Conservation (phyloP, 2,329 filamentous ascomycete species). For the Aureobasidium melanogenum region DNA sequence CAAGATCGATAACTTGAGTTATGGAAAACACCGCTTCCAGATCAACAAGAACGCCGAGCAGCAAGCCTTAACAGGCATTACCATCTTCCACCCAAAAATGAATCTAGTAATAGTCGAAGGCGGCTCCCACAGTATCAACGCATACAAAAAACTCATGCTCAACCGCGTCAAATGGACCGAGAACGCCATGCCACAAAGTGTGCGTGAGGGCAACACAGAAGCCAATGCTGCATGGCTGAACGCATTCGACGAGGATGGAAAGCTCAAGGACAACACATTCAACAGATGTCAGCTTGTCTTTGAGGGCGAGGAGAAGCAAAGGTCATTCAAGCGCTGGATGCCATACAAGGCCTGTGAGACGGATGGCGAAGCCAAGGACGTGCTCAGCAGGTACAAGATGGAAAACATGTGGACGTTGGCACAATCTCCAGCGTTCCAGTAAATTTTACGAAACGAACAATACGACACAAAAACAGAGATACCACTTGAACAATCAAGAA, state of each 20-base stretch:
- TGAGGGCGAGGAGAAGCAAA: constrained; percentile 76
- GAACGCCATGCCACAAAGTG: constrained; percentile 58
- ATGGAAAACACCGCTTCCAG: constrained; percentile 85
- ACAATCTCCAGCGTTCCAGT: constrained; percentile 36
- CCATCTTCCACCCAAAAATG: constrained; percentile 81
- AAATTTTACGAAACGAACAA: background rate
- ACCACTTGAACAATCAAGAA: no score
- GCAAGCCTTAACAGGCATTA: constrained; percentile 76
- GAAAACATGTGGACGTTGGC: constrained; percentile 92
- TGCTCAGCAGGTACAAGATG: constrained; percentile 72
- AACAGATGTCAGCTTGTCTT: constrained; percentile 83
- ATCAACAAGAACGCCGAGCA: constrained; percentile 90
- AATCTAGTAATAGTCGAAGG: constrained; percentile 89
- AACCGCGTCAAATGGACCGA: constrained; percentile 94
- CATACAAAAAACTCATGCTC: constrained; percentile 88
- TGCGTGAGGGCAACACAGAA: constrained; percentile 49
- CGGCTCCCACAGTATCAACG: constrained; percentile 69
- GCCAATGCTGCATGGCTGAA: constrained; percentile 64
- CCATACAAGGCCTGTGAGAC: constrained; percentile 79
- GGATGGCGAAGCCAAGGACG: constrained; percentile 77
- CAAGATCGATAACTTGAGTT: constrained; percentile 79
- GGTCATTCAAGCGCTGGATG: constrained; percentile 79
- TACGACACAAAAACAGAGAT: no score
- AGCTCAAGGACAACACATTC: constrained; percentile 68
- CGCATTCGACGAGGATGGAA: constrained; percentile 67